Evolutionary conservation across 345 rosid genomes (phyloP).

Genomic region (Ricinus communis): DNA sequence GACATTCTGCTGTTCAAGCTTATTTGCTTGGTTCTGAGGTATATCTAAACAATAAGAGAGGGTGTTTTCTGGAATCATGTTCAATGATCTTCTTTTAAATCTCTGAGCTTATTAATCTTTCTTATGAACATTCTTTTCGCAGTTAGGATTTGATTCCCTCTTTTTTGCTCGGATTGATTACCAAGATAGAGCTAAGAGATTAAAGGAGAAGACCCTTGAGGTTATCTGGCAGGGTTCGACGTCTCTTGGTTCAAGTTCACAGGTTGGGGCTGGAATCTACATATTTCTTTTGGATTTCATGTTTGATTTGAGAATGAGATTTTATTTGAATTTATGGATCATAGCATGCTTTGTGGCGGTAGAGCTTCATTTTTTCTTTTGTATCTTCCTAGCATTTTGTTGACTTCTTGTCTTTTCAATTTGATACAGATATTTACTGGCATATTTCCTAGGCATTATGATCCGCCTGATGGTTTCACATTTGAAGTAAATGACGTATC

Average conservation of each 20-base stretch:
- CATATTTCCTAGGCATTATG: constrained; percentile 82
- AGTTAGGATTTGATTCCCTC: constrained; percentile 92
- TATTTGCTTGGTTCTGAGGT: constrained; percentile 97
- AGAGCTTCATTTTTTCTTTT: neutral
- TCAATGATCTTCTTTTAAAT: neutral
- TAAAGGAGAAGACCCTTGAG: constrained; percentile 79
- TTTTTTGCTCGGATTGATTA: constrained; percentile 94
- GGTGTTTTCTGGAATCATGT: neutral
- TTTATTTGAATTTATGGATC: constrained; percentile 1
- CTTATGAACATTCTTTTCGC: constrained; percentile 21
- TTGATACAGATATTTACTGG: constrained; percentile 82
- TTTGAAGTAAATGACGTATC: constrained; percentile 90
- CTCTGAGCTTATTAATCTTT: constrained; percentile 7
- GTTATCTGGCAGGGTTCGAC: constrained; percentile 89
- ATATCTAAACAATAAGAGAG: constrained; percentile 16
- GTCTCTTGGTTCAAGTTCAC: constrained; percentile 87
- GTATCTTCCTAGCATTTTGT: neutral
- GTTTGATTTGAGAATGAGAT: constrained; percentile 5
- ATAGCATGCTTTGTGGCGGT: neutral
- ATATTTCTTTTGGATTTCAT: constrained; percentile 18
- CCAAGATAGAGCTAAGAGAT: constrained; percentile 88
- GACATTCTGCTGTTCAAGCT: constrained; percentile 94
- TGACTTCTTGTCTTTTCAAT: constrained; percentile 11
- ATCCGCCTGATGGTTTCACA: constrained; percentile 87
- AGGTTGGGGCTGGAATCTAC: constrained; percentile 44